Evolutionary conservation across 2,329 filamentous ascomycete genomes (phyloP).

Genomic region (Hansfordia pulvinata): DNA sequence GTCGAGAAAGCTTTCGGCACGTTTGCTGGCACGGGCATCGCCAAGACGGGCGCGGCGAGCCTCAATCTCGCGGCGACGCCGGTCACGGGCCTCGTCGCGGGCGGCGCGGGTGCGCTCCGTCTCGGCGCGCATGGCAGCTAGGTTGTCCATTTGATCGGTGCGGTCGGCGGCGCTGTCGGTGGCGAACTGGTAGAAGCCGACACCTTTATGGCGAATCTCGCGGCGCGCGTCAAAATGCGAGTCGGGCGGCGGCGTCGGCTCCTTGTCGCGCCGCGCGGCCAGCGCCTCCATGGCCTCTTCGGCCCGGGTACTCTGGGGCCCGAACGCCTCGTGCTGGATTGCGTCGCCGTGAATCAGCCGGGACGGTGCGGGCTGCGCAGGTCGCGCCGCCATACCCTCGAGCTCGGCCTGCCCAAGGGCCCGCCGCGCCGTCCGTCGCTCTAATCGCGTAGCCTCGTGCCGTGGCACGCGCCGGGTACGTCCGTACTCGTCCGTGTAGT

Average conservation of each 20-base stretch:
- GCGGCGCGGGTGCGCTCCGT: slow-evolving; percentile 51
- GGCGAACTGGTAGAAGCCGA: slow-evolving; percentile 85
- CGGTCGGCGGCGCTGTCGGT: slow-evolving; percentile 54
- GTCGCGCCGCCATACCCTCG: slow-evolving; percentile 56
- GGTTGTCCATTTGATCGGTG: slow-evolving; percentile 57
- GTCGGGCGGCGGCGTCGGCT: slow-evolving; percentile 65
- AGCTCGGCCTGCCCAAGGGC: slow-evolving; percentile 44
- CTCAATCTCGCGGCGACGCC: slow-evolving; percentile 50
- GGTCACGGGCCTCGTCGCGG: slow-evolving; percentile 41
- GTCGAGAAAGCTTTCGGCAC: slow-evolving; percentile 21
- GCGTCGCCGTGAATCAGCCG: slow-evolving; percentile 75
- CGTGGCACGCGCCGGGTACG: slow-evolving; percentile 62
- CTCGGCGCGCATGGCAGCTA: slow-evolving; percentile 52
- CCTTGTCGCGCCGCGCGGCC: slow-evolving; percentile 64
- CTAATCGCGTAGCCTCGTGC: slow-evolving; percentile 50
- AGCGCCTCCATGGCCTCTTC: slow-evolving; percentile 60
- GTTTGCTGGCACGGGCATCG: slow-evolving; percentile 26
- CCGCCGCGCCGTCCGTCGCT: slow-evolving; percentile 38
- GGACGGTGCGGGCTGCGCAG: slow-evolving; percentile 37
- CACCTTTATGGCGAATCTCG: slow-evolving; percentile 79
- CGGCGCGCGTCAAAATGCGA: slow-evolving; percentile 74
- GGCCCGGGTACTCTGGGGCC: slow-evolving; percentile 50
- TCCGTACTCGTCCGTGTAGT: slow-evolving; percentile 87
- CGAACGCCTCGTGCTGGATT: slow-evolving; percentile 74
- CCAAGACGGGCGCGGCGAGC: slow-evolving; percentile 48